Evolutionary conservation across 371 early-diverging fungal genomes (phyloP), one percentile per base, ranked within the genome.

Genomic region (Cladochytrium tenue): DNA sequence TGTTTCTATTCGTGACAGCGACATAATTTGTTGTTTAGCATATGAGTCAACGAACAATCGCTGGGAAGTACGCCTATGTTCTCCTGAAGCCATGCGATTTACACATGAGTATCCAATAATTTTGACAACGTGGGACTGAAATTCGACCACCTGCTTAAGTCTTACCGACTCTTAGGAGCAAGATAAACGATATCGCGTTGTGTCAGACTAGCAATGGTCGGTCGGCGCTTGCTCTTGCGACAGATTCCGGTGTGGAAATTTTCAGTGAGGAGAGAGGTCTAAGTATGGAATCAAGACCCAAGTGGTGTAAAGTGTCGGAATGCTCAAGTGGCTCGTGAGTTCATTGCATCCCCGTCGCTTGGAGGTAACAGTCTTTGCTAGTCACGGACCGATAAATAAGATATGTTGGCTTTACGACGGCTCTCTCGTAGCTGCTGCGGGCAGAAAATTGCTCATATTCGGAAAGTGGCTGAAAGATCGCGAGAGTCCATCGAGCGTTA

Each of bases 131-230:
- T 43, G 13, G 43, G 7, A 43, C 43, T 43, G 13, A 43, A 13
- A 13, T 43, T 43, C 43, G 43, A 7, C 43, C 7, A 13, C 20
- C 13, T 13, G 20, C 43, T 20, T 13, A 43, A 43, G 13, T 43
- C 20, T 43, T 7, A 43, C 43, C 20, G 43, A 20, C 43, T 7
- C 20, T 25, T 28, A 55, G 55, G 10, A 15, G 10, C 55, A 13
- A 55, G 7, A 55, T 55, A 7, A 25, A 13, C 10, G 55, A 55
- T 55, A 55, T 55, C 15, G 55, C 20, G 10, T 7, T 91, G 92
- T 81, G 82, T 69, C 73, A 89, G 17, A 84, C 91, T 2, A 85
- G 88, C 1, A 90, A 90, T 66, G 92, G 89, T 0, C 88, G 90
- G 55, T 84, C 81, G 51, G 70, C 91, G 28, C 73, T 93, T 15